A percentile compares a stretch with the other conserved stretches of the same genome.
Conservation (phyloP, 2,329 filamentous ascomycete species). For the Aureobasidium sp. region DNA sequence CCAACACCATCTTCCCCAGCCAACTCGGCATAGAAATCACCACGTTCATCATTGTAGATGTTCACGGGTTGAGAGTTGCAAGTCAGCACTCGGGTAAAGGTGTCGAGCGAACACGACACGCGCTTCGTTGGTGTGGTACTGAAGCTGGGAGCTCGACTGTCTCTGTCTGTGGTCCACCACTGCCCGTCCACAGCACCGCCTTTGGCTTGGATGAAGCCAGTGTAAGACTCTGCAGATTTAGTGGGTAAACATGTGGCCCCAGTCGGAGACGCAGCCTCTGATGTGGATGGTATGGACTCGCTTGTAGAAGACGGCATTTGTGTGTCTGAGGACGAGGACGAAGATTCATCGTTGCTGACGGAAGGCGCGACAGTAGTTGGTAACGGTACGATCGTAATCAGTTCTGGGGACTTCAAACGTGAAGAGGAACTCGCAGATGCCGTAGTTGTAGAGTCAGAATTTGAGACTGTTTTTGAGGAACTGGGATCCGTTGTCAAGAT, state of each 20-base stretch:
- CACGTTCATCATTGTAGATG: no score
- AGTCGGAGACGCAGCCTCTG: not conserved
- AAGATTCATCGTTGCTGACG: no score
- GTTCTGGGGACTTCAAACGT: no score
- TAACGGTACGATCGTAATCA: no score
- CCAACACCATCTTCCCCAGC: not conserved
- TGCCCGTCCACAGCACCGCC: not conserved
- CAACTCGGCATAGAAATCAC: not conserved
- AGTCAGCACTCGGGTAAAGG: not conserved
- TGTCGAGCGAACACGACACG: not conserved
- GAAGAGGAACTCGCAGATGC: no score
- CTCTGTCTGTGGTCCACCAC: not conserved
- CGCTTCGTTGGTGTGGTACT: not conserved
- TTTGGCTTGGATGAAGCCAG: not conserved
- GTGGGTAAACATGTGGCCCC: no score
- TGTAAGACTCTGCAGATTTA: no score
- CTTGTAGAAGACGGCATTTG: not conserved
- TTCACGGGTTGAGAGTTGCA: not conserved
- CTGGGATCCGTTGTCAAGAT: no score
- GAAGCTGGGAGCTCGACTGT: not conserved
- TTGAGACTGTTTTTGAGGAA: no score
- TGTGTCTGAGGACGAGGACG: no score
- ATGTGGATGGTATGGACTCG: not conserved
- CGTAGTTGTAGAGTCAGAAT: no score
- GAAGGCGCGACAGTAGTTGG: no score